phyloP scores from a whole-genome alignment of 116 monocot species.

The Trichopus zeylanicus region DNA sequence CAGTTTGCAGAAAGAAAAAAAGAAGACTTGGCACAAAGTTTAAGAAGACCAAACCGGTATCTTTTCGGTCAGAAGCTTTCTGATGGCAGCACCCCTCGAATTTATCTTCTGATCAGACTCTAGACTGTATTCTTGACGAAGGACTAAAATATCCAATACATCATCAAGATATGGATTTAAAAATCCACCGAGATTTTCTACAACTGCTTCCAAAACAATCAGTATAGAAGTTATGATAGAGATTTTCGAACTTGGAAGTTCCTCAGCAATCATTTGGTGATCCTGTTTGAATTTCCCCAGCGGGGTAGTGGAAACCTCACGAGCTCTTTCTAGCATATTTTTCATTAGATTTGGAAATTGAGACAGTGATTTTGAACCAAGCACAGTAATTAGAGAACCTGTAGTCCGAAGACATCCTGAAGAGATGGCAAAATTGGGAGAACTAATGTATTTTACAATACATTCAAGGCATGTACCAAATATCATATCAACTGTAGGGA shows the following conservation, averaged over 20 bases:
- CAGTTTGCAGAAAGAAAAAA: not conserved
- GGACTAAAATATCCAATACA: constrained; percentile 59
- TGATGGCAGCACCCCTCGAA: constrained; percentile 37
- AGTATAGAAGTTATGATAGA: constrained; percentile 40
- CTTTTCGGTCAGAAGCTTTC: constrained; percentile 67
- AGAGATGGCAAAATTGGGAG: constrained; percentile 47
- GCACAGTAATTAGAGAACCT: constrained; percentile 45
- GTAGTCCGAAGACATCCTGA: constrained; percentile 48
- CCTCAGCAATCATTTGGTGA: constrained; percentile 4
- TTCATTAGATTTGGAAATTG: constrained; percentile 72
- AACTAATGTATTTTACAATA: constrained; percentile 47
- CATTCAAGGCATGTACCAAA: constrained; percentile 36
- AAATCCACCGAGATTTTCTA: constrained; percentile 70
- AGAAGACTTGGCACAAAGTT: no score
- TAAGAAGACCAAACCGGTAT: constrained; percentile 52
- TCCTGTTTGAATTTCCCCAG: constrained; percentile 6
- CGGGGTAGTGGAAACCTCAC: constrained; percentile 30
- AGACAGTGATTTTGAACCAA: constrained; percentile 77
- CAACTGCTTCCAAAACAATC: constrained; percentile 42
- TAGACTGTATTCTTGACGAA: constrained; percentile 56
- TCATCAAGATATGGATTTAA: constrained; percentile 79
- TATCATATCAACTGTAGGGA: constrained; percentile 33
- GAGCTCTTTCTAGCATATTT: constrained; percentile 33
- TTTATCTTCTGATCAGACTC: constrained; percentile 49
- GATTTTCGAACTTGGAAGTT: constrained; percentile 9